Percentiles rank a stretch among this genome's conserved stretches.
Evolutionary conservation across 2,329 filamentous ascomycete genomes (phyloP).

Genomic region (Orbilia ellipsospora): DNA sequence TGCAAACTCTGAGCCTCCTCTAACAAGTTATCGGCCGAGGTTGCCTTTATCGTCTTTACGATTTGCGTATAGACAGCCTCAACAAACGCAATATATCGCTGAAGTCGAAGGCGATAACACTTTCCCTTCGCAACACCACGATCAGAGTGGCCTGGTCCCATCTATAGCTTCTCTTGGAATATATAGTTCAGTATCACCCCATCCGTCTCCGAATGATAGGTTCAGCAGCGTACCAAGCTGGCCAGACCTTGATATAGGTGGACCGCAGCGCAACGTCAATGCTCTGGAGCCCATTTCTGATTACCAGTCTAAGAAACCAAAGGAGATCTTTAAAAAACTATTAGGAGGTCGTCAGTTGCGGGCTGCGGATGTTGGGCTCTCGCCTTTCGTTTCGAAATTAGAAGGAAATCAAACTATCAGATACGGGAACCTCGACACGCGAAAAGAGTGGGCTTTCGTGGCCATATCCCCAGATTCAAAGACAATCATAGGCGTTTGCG

Average conservation of each 20-base stretch:
- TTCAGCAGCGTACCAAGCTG: constrained; percentile 7
- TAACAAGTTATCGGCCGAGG: no score
- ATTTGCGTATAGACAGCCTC: not conserved
- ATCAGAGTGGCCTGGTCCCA: not conserved
- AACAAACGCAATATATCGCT: constrained; percentile 21
- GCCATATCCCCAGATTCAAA: constrained; percentile 44
- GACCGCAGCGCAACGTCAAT: not conserved
- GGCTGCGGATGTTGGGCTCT: constrained; percentile 20
- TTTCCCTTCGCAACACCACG: constrained; percentile 3
- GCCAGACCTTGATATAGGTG: constrained; percentile 14
- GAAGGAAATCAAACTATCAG: constrained; percentile 29
- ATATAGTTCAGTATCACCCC: not conserved
- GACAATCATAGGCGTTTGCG: constrained; percentile 42
- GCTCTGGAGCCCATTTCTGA: constrained; percentile 11
- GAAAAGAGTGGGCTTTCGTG: constrained; percentile 52
- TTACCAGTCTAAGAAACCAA: constrained; percentile 26
- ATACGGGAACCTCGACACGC: constrained; percentile 28
- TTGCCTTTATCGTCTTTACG: no score
- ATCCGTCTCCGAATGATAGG: not conserved
- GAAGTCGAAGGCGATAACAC: constrained; percentile 48
- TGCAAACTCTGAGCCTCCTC: not conserved
- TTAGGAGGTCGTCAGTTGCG: constrained; percentile 22
- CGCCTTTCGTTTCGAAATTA: constrained; percentile 17
- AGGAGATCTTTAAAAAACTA: constrained; percentile 44
- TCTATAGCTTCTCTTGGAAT: constrained; percentile 12